Evolutionary conservation across 2,329 filamentous ascomycete genomes (phyloP), one percentile per base, ranked within the genome.

Genomic region (Ophiostoma montium): DNA sequence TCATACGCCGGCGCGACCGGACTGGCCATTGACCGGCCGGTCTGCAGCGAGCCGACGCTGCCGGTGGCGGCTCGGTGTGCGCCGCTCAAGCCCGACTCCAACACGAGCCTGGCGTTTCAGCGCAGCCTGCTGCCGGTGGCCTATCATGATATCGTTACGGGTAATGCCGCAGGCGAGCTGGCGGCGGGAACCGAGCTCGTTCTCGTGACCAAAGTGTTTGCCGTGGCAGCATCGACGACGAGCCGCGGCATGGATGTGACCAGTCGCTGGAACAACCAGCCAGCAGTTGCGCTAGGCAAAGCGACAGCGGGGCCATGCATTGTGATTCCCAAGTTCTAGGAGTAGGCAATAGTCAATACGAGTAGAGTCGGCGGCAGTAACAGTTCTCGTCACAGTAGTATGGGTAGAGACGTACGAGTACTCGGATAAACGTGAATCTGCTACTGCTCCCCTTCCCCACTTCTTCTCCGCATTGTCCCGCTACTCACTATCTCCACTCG

Each of bases 81-180:
- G 10, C 19, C 46, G 9, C 50, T 61, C 44, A 59, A 59, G 41
- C 57, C 59, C 3, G 60, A 62, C 48, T 53, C 60, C n/a, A 63
- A 63, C 53, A 62, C 60, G 3, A 63, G 61, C 53, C 47, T 63
- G 27, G 51, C 56, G 16, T 51, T 46, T 21, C 57, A 57, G 47
- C 50, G 59, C 30, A 60, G 56, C 6, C 46, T 60, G 32, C 57
- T 62, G 3, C 60, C 60, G 1, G 45, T 50, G 12, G 54, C 52
- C 2, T 46, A 42, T 10, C 43, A 51, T 32, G 50, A 48, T 23
- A 9, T 52, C 2, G 16, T 43, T n/a, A n/a, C n/a, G 3, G 38
- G 21, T 9, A 3, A 31, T 2, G 6, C n/a, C 2, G 32, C 35
- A 9, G 38, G 30, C 9, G 42, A 39, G 21, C 9, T 42, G 15